These are phyloP conservation scores for Thermochaetoides thermophila DNA, from an alignment of 495 filamentous ascomycete species.

Conservation along the genomic window DNA sequence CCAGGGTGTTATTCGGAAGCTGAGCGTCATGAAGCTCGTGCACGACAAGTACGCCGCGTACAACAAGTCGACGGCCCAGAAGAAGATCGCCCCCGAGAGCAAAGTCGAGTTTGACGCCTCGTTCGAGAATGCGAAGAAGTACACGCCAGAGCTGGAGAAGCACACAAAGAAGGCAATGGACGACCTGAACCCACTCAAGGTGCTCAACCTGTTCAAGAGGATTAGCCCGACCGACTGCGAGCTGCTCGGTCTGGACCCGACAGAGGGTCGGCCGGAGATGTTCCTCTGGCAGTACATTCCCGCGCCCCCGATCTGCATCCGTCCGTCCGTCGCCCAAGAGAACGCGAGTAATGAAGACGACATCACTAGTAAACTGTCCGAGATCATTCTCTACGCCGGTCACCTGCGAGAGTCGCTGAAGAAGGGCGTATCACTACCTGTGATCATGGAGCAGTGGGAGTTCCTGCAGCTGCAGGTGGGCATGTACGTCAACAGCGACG, in stretches of 20 bases:
- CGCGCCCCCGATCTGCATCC: slow-evolving; percentile 81
- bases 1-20: slow-evolving; percentile 83
- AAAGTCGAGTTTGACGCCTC: slow-evolving; percentile 75
- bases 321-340: slow-evolving; percentile 86
- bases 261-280: slow-evolving; percentile 84
- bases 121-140: slow-evolving; percentile 58
- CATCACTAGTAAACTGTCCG: slow-evolving; percentile 82
- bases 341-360: slow-evolving; percentile 89
- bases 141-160: slow-evolving; percentile 71
- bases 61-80: slow-evolving; percentile 70
- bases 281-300: slow-evolving; percentile 96
- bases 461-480: slow-evolving; percentile 88
- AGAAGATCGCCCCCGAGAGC: slow-evolving; percentile 62
- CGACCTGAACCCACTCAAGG: slow-evolving; percentile 78
- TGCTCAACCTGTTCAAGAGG: slow-evolving; percentile 78
- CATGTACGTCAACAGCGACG: slow-evolving; percentile 94
- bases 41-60: slow-evolving; percentile 83
- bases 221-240: slow-evolving; percentile 82
- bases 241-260: slow-evolving; percentile 71
- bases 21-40: slow-evolving; percentile 75
- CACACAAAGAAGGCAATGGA: slow-evolving; percentile 83
- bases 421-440: slow-evolving; percentile 68
- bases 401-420: slow-evolving; percentile 63
- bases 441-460: slow-evolving; percentile 97
- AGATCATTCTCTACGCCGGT: slow-evolving; percentile 82